These are phyloP conservation scores for Tuber brumale DNA, from an alignment of 495 filamentous ascomycete genomes.

Conservation along the genomic window DNA sequence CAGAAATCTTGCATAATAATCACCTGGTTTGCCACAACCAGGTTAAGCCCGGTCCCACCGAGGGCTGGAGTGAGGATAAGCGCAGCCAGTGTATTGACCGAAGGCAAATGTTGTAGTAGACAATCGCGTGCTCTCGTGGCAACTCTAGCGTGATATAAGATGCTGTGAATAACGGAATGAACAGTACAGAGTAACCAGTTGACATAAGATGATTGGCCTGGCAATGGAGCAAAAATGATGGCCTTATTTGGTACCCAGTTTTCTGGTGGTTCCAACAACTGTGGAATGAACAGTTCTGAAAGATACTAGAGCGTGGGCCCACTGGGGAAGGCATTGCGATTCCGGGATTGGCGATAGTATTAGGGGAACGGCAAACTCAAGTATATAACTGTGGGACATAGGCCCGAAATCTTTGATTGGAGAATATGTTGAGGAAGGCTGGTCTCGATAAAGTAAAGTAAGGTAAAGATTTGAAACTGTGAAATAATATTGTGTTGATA, in stretches of 20 bases:
- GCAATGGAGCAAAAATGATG: conserved; percentile 7
- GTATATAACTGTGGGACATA: too few relatives aligned
- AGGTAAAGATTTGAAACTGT: too few relatives aligned
- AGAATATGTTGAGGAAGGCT: too few relatives aligned
- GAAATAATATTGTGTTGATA: too few relatives aligned
- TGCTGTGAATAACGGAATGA: background rate
- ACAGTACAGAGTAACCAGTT: background rate
- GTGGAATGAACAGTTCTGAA: background rate
- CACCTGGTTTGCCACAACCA: background rate
- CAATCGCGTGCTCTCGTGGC: background rate
- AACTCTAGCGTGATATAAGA: background rate
- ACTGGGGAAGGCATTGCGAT: background rate
- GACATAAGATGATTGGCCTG: conserved; percentile 5
- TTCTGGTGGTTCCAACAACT: background rate
- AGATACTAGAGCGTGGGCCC: background rate
- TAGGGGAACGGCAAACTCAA: too few relatives aligned
- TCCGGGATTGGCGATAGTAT: background rate
- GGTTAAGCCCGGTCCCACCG: background rate
- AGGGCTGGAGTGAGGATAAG: background rate
- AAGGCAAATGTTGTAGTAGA: background rate
- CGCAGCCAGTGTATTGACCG: background rate
- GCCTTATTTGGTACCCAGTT: background rate
- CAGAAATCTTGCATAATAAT: background rate
- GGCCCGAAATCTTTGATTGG: too few relatives aligned
- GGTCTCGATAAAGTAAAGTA: too few relatives aligned